These are phyloP conservation scores for Lolium perenne DNA, from an alignment of 176 grass and related monocot species.

Conservation along the genomic window DNA sequence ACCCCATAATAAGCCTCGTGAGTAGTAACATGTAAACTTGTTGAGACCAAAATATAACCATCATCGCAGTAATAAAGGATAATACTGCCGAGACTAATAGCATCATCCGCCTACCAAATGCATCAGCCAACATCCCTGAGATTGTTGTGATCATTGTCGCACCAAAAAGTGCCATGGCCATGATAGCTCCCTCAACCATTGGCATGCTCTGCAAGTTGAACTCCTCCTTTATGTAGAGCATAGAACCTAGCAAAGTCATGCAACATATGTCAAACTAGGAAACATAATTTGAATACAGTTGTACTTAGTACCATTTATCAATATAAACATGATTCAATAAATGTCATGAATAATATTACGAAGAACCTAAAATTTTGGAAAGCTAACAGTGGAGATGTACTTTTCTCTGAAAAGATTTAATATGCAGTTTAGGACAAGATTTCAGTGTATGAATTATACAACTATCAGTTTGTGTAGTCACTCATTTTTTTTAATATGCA, in stretches of 20 bases:
- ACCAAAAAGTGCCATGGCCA: conserved; percentile 52
- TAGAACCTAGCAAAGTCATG: not conserved
- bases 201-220: conserved; percentile 56
- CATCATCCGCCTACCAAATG: conserved; percentile 48
- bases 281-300: too few species aligned
- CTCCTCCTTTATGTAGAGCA: conserved; percentile 63
- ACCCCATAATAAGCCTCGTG: conserved; percentile 52
- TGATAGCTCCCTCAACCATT: conserved; percentile 57
- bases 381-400: too few species aligned
- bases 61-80: conserved; percentile 38
- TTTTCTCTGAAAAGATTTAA: too few species aligned
- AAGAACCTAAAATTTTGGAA: too few species aligned
- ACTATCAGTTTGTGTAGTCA: too few species aligned
- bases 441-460: too few species aligned
- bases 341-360: too few species aligned
- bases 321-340: too few species aligned
- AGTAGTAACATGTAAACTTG: conserved; percentile 56
- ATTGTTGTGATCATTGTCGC: conserved; percentile 41
- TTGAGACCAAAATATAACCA: conserved; percentile 40
- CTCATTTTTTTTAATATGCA: too few species aligned
- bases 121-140: conserved; percentile 48
- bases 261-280: too few species aligned
- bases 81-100: conserved; percentile 47
- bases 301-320: too few species aligned
- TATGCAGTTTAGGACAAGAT: too few species aligned